Conservation (phyloP, 176 grass and related monocot genomes). For the Aegilops sharonensis region DNA sequence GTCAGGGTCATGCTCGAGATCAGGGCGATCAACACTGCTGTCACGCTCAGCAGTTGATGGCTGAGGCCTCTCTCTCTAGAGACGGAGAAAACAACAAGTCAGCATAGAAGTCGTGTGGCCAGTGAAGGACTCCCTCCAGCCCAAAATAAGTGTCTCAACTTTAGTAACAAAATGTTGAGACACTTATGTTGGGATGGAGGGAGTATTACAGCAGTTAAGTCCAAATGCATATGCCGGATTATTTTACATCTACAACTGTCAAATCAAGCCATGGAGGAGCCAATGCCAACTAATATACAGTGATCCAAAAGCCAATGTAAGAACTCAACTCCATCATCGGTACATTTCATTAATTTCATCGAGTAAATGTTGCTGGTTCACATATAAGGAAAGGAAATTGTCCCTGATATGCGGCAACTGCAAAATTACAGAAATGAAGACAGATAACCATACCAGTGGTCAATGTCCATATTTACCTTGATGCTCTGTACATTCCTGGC, state of each 20-base stretch:
- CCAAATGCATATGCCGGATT: background rate
- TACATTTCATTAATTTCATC: background rate
- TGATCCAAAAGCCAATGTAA: background rate
- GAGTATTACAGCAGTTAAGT: background rate
- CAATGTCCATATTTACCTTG: background rate
- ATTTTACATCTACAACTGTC: background rate
- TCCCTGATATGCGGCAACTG: background rate
- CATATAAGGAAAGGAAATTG: background rate
- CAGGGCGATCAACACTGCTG: constrained; percentile 56
- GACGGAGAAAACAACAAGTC: background rate
- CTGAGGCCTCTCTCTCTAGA: constrained; percentile 60
- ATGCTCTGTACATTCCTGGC: constrained; percentile 30
- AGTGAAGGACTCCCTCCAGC: background rate
- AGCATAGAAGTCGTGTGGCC: background rate
- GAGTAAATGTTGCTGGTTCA: background rate
- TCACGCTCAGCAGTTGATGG: constrained; percentile 44
- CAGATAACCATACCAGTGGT: background rate
- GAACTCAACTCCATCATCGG: background rate
- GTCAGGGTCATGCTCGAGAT: constrained; percentile 50
- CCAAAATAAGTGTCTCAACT: too few species aligned
- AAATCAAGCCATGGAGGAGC: background rate
- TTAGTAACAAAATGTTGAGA: too few species aligned
- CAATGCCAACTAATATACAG: background rate
- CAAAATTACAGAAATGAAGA: background rate
- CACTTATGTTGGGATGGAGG: too few species aligned